These are phyloP conservation scores for Lasiosphaeria ovina DNA, from an alignment of 495 filamentous ascomycete genomes.

Conservation along the genomic window DNA sequence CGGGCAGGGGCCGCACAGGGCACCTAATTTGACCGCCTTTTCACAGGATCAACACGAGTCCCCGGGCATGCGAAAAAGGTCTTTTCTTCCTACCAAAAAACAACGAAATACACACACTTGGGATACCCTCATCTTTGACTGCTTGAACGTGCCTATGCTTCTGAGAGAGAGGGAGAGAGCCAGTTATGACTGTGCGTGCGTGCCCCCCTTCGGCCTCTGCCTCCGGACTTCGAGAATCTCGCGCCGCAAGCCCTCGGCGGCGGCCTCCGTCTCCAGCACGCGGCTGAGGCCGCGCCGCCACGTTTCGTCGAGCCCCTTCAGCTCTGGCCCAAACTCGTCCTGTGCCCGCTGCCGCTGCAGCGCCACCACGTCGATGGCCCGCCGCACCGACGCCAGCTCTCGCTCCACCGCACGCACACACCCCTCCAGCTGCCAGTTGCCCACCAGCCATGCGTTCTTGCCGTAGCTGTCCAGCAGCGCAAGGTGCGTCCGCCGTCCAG, in stretches of 20 bases:
- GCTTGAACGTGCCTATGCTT: no score
- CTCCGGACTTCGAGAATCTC: constrained; percentile 38
- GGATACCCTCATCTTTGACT: no score
- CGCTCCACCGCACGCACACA: constrained; percentile 69
- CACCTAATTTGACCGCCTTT: no score
- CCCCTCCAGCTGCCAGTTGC: constrained; percentile 74
- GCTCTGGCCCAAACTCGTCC: constrained; percentile 64
- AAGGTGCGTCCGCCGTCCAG: constrained; percentile 64
- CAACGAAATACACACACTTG: no score
- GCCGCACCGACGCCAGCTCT: constrained; percentile 66
- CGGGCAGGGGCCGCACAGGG: no score
- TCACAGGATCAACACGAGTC: no score
- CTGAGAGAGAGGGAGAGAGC: no score
- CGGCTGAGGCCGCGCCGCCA: constrained; percentile 72
- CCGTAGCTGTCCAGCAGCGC: constrained; percentile 73
- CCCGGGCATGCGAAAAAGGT: no score
- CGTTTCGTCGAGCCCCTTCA: constrained; percentile 64
- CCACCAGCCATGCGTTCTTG: constrained; percentile 87
- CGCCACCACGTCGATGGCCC: constrained; percentile 67
- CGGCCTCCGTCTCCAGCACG: constrained; percentile 72
- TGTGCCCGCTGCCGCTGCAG: constrained; percentile 68
- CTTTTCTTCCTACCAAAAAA: no score
- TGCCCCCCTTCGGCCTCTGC: background rate
- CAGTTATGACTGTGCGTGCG: no score
- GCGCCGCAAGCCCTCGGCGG: constrained; percentile 63